A percentile compares a stretch with the other conserved stretches of the same genome.
Conservation (phyloP, 495 filamentous ascomycete genomes). For the Astrocystis sublimbata region DNA sequence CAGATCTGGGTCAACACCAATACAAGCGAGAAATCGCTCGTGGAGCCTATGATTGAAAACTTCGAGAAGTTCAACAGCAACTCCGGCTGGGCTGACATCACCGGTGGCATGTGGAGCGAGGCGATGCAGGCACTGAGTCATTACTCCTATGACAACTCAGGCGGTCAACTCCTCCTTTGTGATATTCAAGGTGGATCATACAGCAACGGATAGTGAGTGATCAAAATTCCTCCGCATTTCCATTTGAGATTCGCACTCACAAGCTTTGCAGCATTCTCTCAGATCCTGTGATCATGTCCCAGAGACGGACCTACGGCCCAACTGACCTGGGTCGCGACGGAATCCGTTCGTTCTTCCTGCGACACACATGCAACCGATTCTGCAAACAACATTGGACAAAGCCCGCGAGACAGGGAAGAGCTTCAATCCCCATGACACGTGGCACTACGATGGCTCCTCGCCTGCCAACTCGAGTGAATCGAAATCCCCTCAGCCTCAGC, state of each 20-base stretch:
- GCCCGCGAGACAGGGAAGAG: neutral
- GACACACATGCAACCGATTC: conserved; percentile 20
- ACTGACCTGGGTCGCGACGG: conserved; percentile 37
- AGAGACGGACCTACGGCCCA: conserved; percentile 32
- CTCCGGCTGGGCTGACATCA: conserved; percentile 35
- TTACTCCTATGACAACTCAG: conserved; percentile 42
- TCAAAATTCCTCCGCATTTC: neutral
- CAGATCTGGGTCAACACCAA: conserved; percentile 26
- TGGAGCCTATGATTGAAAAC: conserved; percentile 40
- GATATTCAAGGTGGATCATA: conserved; percentile 43
- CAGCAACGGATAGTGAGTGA: conserved; percentile 17
- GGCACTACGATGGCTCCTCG: neutral
- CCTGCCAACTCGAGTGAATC: neutral
- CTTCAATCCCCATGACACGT: neutral
- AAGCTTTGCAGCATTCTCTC: conserved; percentile 28
- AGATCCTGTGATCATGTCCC: conserved; percentile 40
- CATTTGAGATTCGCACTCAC: neutral
- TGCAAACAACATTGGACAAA: neutral
- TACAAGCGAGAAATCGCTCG: conserved; percentile 19
- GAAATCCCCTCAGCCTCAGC: too few species aligned
- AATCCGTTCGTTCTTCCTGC: conserved; percentile 39
- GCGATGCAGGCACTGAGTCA: conserved; percentile 45
- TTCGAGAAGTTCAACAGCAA: conserved; percentile 48
- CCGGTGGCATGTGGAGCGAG: conserved; percentile 23
- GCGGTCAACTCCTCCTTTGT: conserved; percentile 40